Percentiles rank a stretch among this genome's conserved stretches.
These are phyloP conservation scores for Fennellomyces sp. DNA, from an alignment of 371 early-diverging fungal species.

Conservation along the genomic window DNA sequence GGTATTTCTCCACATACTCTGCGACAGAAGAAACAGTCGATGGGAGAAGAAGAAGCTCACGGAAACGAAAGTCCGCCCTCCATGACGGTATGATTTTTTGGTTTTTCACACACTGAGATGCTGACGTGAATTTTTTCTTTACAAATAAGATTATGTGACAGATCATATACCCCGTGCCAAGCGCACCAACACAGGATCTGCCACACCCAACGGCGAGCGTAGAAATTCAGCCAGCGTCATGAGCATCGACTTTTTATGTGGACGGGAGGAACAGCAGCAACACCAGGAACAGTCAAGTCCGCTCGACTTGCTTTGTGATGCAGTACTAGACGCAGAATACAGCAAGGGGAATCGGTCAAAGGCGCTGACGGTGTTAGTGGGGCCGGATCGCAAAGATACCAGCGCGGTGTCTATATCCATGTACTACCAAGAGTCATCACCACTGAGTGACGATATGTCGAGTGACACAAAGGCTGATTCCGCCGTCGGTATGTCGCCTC, in stretches of 20 bases:
- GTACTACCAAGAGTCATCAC: constrained; percentile 10
- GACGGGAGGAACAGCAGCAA: constrained; percentile 13
- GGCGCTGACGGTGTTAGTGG: constrained; percentile 20
- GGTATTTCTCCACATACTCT: constrained; percentile 8
- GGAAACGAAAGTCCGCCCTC: constrained; percentile 34
- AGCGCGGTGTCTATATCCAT: constrained; percentile 11
- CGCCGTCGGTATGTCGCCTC: constrained; percentile 41
- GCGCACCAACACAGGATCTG: neutral
- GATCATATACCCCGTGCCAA: neutral
- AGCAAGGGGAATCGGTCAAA: constrained; percentile 12
- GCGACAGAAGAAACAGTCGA: constrained; percentile 12
- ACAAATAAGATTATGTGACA: neutral
- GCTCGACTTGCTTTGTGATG: constrained; percentile 41
- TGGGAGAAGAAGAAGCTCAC: constrained; percentile 28
- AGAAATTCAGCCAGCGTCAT: constrained; percentile 28
- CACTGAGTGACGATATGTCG: constrained; percentile 14
- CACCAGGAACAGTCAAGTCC: constrained; percentile 13
- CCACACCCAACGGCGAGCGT: neutral
- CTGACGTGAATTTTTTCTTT: neutral
- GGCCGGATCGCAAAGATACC: constrained; percentile 17
- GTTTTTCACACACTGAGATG: neutral
- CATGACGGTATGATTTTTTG: constrained; percentile 36
- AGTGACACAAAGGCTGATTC: constrained; percentile 40
- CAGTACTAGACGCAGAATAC: constrained; percentile 38
- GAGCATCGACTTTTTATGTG: constrained; percentile 49